These are phyloP conservation scores for Trichosanthes cucumerina DNA, from an alignment of 306 rosid genomes.

Conservation along the genomic window DNA sequence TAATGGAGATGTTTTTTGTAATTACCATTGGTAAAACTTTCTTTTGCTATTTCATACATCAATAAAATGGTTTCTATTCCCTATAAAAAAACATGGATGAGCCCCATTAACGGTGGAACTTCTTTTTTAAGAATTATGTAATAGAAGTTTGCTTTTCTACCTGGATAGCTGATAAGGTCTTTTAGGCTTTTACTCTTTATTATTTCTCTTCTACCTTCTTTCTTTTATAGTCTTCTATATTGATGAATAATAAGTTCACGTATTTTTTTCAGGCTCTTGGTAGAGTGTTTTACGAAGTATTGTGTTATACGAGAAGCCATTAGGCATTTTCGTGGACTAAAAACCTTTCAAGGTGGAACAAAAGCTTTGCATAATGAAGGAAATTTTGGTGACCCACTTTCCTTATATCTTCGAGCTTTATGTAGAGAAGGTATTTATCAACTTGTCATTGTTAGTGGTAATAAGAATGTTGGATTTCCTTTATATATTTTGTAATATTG, in stretches of 20 bases:
- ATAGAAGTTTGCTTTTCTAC: not conserved
- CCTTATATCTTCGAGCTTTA: slow-evolving; percentile 88
- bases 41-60: no score
- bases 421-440: slow-evolving; percentile 67
- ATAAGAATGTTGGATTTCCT: no score
- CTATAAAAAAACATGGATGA: no score
- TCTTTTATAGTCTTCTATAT: not conserved
- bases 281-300: slow-evolving; percentile 95
- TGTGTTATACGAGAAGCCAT: slow-evolving; percentile 83
- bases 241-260: not conserved
- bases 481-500: no score
- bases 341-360: slow-evolving; percentile 58
- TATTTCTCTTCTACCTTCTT: not conserved
- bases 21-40: no score
- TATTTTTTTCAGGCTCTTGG: slow-evolving; percentile 59
- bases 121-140: not conserved
- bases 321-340: slow-evolving; percentile 93
- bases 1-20: no score
- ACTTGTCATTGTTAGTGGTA: not conserved
- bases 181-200: not conserved
- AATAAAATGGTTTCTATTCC: no score
- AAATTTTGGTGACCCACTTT: slow-evolving; percentile 83
- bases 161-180: not conserved
- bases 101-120: not conserved
- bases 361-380: slow-evolving; percentile 63